A percentile compares a stretch with the other conserved stretches of the same genome.
phyloP scores from a whole-genome alignment of 257 asterid species.

The Cruciata laevipes region DNA sequence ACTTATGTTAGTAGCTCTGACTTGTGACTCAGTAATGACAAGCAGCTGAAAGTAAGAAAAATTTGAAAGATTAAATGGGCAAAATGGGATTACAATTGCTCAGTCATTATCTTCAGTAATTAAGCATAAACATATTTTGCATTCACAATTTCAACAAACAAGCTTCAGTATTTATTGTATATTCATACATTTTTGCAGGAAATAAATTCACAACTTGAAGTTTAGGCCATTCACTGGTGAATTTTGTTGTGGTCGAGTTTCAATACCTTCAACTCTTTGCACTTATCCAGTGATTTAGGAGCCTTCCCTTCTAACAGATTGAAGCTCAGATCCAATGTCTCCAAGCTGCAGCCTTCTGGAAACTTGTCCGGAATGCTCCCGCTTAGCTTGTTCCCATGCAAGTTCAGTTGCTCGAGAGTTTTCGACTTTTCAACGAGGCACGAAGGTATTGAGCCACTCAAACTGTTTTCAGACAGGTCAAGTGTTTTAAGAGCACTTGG shows the following conservation, averaged over 20 bases:
- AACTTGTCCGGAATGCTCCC: slow-evolving; percentile 34
- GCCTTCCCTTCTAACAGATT: slow-evolving; percentile 33
- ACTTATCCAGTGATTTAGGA: slow-evolving; percentile 42
- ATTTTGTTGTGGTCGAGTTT: slow-evolving; percentile 37
- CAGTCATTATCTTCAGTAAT: too few relatives aligned
- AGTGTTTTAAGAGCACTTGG: slow-evolving; percentile 34
- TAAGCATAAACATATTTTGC: too few relatives aligned
- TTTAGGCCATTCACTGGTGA: neutral
- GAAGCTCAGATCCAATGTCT: slow-evolving; percentile 39
- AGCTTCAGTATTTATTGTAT: neutral
- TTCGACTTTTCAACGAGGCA: slow-evolving; percentile 25
- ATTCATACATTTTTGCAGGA: neutral
- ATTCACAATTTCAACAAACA: neutral
- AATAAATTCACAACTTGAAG: neutral
- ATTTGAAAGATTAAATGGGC: neutral
- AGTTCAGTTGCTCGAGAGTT: slow-evolving; percentile 28
- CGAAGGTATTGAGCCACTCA: slow-evolving; percentile 37
- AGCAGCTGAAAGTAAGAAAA: neutral
- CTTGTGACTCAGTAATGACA: too few relatives aligned
- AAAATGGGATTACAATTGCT: too few relatives aligned
- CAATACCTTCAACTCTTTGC: slow-evolving; percentile 29
- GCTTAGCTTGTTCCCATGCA: slow-evolving; percentile 38
- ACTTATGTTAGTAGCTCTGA: too few relatives aligned
- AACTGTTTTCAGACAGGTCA: slow-evolving; percentile 45
- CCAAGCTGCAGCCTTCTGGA: slow-evolving; percentile 24